Evolutionary conservation across 2,329 filamentous ascomycete genomes (phyloP).

Genomic region (Podosphaera xanthii): DNA sequence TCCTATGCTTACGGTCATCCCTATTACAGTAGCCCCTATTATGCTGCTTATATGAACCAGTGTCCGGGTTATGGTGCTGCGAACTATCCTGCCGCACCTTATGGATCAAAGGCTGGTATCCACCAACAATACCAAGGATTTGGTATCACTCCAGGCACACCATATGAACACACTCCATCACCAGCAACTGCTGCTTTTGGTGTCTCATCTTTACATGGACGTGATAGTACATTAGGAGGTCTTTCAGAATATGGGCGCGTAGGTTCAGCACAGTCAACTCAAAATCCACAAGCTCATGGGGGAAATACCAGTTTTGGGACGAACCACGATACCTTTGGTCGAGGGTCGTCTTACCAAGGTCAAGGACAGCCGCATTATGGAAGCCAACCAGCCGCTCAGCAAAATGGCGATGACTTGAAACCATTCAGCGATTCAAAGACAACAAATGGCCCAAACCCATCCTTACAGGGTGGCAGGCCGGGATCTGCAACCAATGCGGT

Average conservation of each 20-base stretch:
- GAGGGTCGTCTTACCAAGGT: slow-evolving; percentile 16
- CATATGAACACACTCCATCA: slow-evolving; percentile 17
- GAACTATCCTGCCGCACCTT: slow-evolving; percentile 17
- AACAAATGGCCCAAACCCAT: slow-evolving; percentile 17
- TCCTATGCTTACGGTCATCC: slow-evolving; percentile 31
- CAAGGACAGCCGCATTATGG: slow-evolving; percentile 15
- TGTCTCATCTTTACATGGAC: slow-evolving; percentile 16
- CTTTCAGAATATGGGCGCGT: slow-evolving; percentile 17
- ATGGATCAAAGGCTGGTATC: slow-evolving; percentile 16
- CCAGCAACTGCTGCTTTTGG: slow-evolving; percentile 16
- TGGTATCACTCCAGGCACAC: slow-evolving; percentile 15
- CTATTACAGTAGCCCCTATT: slow-evolving; percentile 40
- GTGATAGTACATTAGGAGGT: slow-evolving; percentile 15
- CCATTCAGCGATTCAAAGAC: slow-evolving; percentile 17
- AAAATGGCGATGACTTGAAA: slow-evolving; percentile 16
- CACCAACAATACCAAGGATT: slow-evolving; percentile 17
- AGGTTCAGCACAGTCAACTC: slow-evolving; percentile 15
- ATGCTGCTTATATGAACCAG: slow-evolving; percentile 34
- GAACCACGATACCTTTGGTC: slow-evolving; percentile 16
- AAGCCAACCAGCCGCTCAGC: slow-evolving; percentile 14
- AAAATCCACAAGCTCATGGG: slow-evolving; percentile 15
- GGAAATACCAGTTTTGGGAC: slow-evolving; percentile 15
- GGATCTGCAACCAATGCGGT: slow-evolving; percentile 18
- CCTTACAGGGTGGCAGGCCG: slow-evolving; percentile 16
- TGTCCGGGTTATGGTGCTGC: slow-evolving; percentile 22